Evolutionary conservation across 2,329 filamentous ascomycete species (phyloP).

Genomic region (Alternaria brassicae): DNA sequence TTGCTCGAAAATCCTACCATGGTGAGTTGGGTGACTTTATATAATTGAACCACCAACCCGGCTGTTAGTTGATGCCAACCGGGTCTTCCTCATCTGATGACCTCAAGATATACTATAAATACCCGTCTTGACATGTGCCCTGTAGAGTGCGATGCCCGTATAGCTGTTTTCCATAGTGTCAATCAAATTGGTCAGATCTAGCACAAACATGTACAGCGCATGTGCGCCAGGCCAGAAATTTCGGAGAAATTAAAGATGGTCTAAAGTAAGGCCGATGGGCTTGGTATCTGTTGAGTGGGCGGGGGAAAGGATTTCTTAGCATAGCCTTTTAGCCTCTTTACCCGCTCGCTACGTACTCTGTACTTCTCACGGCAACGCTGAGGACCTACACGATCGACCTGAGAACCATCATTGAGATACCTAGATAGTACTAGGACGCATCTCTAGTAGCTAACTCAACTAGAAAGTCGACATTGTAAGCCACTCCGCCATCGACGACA

Average conservation of each 20-base stretch:
- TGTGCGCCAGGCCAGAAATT: slow-evolving; percentile 1
- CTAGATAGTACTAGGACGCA: background rate
- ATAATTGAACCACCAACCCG: background rate
- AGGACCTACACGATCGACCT: background rate
- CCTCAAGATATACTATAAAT: slow-evolving; percentile 11
- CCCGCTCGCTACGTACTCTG: background rate
- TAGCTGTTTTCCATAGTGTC: slow-evolving; percentile 2
- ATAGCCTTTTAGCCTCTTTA: slow-evolving; percentile 17
- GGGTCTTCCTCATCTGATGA: background rate
- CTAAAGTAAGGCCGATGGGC: slow-evolving; percentile 8
- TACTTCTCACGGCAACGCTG: background rate
- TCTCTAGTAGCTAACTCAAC: slow-evolving; percentile 17
- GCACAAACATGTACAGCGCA: background rate
- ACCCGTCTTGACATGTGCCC: slow-evolving; percentile 22
- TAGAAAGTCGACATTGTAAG: slow-evolving; percentile 36
- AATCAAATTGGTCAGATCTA: slow-evolving; percentile 5
- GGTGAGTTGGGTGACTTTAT: background rate
- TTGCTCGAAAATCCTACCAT: background rate
- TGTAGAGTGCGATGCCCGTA: slow-evolving; percentile 16
- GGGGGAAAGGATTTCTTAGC: slow-evolving; percentile 1
- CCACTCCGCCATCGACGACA: slow-evolving; percentile 41
- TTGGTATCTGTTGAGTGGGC: background rate
- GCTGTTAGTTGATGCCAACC: background rate
- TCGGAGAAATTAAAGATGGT: slow-evolving; percentile 22
- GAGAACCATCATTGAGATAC: background rate